Evolutionary conservation across 139 green algal genomes (phyloP).

Genomic region (Tetraselmis chui): DNA sequence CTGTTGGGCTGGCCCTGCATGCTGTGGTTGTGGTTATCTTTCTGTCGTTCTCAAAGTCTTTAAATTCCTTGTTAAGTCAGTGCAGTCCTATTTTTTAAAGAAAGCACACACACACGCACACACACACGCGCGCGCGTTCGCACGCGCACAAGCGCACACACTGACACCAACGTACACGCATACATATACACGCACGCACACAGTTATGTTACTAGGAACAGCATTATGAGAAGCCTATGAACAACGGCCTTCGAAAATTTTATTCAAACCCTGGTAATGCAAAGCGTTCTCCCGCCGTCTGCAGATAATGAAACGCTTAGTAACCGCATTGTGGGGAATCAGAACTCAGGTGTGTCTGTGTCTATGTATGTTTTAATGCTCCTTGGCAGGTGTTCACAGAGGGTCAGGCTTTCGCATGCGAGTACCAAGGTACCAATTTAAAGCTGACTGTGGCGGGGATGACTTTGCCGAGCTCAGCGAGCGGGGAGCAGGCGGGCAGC

Average conservation of each 20-base stretch:
- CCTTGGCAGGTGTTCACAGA: slow-evolving; percentile 57
- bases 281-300: too few species aligned
- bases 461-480: slow-evolving; percentile 26
- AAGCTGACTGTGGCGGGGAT: slow-evolving; percentile 54
- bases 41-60: background rate
- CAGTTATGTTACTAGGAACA: background rate
- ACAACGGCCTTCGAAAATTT: background rate
- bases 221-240: background rate
- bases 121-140: too few species aligned
- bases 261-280: background rate
- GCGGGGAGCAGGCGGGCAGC: slow-evolving; percentile 6
- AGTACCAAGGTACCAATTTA: slow-evolving; percentile 82
- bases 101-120: too few species aligned
- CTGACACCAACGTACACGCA: too few species aligned
- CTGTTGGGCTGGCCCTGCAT: too few species aligned
- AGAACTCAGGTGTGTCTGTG: too few species aligned
- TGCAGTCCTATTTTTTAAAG: background rate
- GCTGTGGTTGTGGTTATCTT: background rate
- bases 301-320: too few species aligned
- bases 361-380: too few species aligned
- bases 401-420: slow-evolving; percentile 79
- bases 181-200: background rate
- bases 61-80: background rate
- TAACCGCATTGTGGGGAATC: too few species aligned
- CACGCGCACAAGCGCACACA: too few species aligned